Evolutionary conservation across 257 asterid genomes (phyloP), one percentile per base, ranked within the genome.

Genomic region (Ocimum tenuiflorum): DNA sequence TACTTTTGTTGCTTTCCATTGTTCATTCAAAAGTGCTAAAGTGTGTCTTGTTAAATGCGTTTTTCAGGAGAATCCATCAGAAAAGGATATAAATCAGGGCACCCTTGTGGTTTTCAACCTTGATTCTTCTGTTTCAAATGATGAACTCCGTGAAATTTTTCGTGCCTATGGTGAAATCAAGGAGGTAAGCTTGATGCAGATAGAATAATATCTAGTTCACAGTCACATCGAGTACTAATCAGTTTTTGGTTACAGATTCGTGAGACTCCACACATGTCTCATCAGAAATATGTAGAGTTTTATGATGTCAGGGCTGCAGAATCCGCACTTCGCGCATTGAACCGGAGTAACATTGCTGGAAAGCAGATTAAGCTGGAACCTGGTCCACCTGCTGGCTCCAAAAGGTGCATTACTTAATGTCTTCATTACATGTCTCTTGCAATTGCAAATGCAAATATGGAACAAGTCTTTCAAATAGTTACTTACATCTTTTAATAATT

Each of bases 291-390:
- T 73, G 27, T 92, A 24, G 97, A 92, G 83, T 92, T 82, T 69
- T 89, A 87, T 79, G 99, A 92, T 80, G 79, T 88, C 38, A 83
- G 99, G 82, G 96, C 97, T 64, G 96, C 97, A 62, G 97, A 89
- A 71, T 78, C 95, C 71, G 95, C 97, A 36, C 85, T 80, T 50
- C 86, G 78, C 80, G 95, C 99, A 33, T 78, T 88, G 77, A 89
- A 84, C 75, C 77, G 84, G 83, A 80, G 86, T 73, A 89, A 88
- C 60, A 78, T 88, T 79, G 90, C 95, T 29, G 97, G 99, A 75
- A 90, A 86, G 78, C 94, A 75, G 83, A 88, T 88, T 63, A 90
- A 82, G 72, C 80, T 90, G 53, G 95, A 85, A 79, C 76, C 83
- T 48, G 83, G 87, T 70, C 82, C 52, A 29, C 82, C 87, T 79